These are phyloP conservation scores for Sporothrix dimorphospora DNA, from an alignment of 2,329 filamentous ascomycete species.

Conservation along the genomic window DNA sequence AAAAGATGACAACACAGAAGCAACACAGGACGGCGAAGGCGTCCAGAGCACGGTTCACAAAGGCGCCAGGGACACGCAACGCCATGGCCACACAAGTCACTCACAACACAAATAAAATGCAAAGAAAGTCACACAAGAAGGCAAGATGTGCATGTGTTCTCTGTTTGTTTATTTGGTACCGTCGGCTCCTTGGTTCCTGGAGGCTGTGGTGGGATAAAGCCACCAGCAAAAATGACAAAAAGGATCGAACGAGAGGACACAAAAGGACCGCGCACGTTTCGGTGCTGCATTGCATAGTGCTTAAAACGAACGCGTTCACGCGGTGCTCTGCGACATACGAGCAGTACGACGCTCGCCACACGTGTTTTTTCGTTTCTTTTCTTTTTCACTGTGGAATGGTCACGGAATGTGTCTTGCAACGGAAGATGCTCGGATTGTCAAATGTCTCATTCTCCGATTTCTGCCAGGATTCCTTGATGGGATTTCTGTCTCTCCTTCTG, in stretches of 20 bases:
- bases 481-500: not conserved
- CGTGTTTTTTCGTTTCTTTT: too few relatives aligned
- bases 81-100: not conserved
- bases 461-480: not conserved
- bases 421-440: conserved; percentile 8
- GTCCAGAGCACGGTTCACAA: not conserved
- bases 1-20: not conserved
- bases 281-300: not conserved
- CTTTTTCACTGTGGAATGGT: not conserved
- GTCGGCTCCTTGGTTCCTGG: not conserved
- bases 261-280: not conserved
- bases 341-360: not conserved
- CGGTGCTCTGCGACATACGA: not conserved
- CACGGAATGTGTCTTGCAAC: not conserved
- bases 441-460: not conserved
- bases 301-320: not conserved
- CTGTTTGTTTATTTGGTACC: not conserved
- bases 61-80: conserved; percentile 3
- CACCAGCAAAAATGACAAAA: not conserved
- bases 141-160: not conserved
- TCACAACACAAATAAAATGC: not conserved
- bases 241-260: not conserved
- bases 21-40: conserved; percentile 10
- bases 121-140: not conserved
- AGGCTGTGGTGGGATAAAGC: not conserved